A percentile compares a stretch with the other conserved stretches of the same genome.
Evolutionary conservation across 2,329 filamentous ascomycete species (phyloP).

Genomic region (Microthyrium microscopicum): DNA sequence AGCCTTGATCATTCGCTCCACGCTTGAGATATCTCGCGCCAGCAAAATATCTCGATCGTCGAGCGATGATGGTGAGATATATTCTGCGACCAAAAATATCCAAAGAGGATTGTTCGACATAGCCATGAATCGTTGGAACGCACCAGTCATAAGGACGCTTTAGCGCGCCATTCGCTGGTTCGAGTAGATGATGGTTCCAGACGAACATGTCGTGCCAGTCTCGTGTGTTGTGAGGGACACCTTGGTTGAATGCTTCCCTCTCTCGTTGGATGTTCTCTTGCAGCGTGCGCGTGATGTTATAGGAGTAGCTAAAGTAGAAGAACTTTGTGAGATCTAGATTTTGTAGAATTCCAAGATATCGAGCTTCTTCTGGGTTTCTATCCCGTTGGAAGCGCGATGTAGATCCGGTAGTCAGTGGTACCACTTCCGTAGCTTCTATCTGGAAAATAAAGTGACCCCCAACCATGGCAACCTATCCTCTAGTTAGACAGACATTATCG

Average conservation of each 20-base stretch:
- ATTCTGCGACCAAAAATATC: constrained; percentile 72
- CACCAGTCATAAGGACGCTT: constrained; percentile 90
- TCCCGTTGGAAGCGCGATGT: constrained; percentile 58
- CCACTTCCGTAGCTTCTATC: constrained; percentile 80
- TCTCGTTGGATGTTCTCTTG: constrained; percentile 84
- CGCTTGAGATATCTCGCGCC: constrained; percentile 89
- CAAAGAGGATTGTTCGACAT: constrained; percentile 66
- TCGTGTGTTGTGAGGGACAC: constrained; percentile 40
- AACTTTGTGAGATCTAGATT: constrained; percentile 80
- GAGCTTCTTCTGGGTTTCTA: constrained; percentile 71
- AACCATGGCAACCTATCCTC: constrained; percentile 84
- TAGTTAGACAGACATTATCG: no score
- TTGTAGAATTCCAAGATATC: constrained; percentile 75
- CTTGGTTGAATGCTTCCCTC: constrained; percentile 51
- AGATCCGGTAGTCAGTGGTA: constrained; percentile 62
- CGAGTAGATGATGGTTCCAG: constrained; percentile 83
- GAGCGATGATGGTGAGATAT: constrained; percentile 85
- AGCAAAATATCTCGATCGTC: constrained; percentile 83
- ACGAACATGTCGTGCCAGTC: constrained; percentile 93
- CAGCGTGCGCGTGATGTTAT: constrained; percentile 82
- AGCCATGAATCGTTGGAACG: constrained; percentile 85
- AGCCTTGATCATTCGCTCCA: constrained; percentile 77
- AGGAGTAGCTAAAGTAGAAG: constrained; percentile 98
- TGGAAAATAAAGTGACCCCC: constrained; percentile 94
- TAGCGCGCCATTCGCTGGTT: constrained; percentile 52